Conservation (phyloP, 768 basidiomycete species). For the Serpula lacrymans region DNA sequence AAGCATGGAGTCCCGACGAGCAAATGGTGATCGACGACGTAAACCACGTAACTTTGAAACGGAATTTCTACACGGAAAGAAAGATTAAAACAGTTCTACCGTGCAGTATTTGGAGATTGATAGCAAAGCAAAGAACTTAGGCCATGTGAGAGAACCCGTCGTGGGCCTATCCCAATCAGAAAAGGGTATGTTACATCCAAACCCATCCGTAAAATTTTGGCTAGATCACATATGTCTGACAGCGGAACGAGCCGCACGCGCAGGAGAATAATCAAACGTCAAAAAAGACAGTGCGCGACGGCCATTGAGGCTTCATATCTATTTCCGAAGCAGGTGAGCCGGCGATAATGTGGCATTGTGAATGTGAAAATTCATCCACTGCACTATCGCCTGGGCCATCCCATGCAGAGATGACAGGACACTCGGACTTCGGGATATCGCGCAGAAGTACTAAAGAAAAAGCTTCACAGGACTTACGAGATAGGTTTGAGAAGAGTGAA, state of each 20-base stretch:
- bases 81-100: not conserved
- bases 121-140: too few relatives aligned
- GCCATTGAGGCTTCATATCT: constrained; percentile 58
- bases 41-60: constrained; percentile 2
- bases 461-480: constrained; percentile 4
- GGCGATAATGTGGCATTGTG: constrained; percentile 36
- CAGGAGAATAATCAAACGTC: constrained; percentile 12
- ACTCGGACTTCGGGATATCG: constrained; percentile 17
- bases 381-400: constrained; percentile 34
- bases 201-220: too few relatives aligned
- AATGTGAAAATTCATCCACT: constrained; percentile 18
- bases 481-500: constrained; percentile 2
- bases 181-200: too few relatives aligned
- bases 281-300: constrained; percentile 29
- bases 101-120: not conserved
- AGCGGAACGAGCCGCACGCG: constrained; percentile 66
- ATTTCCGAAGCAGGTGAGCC: constrained; percentile 35
- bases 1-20: too few relatives aligned
- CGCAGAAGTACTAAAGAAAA: constrained; percentile 2
- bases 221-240: constrained; percentile 51
- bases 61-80: constrained; percentile 1
- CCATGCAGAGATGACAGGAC: constrained; percentile 1
- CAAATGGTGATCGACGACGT: not conserved
- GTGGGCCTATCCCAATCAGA: too few relatives aligned
- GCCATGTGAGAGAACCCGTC: too few relatives aligned